A percentile compares a stretch with the other conserved stretches of the same genome.
These are phyloP conservation scores for Bipolaris victoriae DNA, from an alignment of 2,329 filamentous ascomycete species.

Conservation along the genomic window DNA sequence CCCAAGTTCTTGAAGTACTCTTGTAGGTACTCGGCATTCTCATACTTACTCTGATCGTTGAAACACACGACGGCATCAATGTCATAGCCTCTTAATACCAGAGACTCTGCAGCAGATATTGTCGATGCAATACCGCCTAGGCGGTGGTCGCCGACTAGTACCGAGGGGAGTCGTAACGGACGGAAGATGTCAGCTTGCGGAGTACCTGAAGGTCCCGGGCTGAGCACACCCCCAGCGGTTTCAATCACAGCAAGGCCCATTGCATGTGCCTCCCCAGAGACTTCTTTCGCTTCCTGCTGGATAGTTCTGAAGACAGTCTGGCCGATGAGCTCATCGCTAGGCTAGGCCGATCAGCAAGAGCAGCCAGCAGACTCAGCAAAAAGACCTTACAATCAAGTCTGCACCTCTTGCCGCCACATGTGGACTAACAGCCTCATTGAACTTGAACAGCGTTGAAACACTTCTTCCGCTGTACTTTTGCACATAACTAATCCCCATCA, in stretches of 20 bases:
- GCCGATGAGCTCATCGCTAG: slow-evolving; percentile 31
- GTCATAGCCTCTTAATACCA: slow-evolving; percentile 79
- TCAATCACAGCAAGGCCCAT: slow-evolving; percentile 67
- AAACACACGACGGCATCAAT: slow-evolving; percentile 74
- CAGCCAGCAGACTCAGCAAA: neutral
- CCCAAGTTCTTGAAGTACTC: slow-evolving; percentile 68
- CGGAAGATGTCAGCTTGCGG: slow-evolving; percentile 80
- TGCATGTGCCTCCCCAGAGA: slow-evolving; percentile 1
- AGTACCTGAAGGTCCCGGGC: slow-evolving; percentile 75
- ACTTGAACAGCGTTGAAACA: slow-evolving; percentile 71
- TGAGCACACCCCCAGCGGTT: slow-evolving; percentile 82
- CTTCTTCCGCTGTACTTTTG: slow-evolving; percentile 62
- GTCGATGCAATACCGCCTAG: slow-evolving; percentile 82
- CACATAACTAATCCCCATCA: slow-evolving; percentile 62
- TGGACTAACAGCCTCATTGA: slow-evolving; percentile 75
- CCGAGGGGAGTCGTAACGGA: slow-evolving; percentile 72
- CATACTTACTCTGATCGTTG: slow-evolving; percentile 64
- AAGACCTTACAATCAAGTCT: slow-evolving; percentile 25
- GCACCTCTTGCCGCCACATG: slow-evolving; percentile 68
- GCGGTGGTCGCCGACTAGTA: slow-evolving; percentile 76
- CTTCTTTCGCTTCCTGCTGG: slow-evolving; percentile 18
- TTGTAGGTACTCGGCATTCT: slow-evolving; percentile 70
- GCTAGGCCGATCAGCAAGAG: slow-evolving; percentile 24
- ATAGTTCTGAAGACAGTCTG: slow-evolving; percentile 22
- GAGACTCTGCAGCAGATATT: slow-evolving; percentile 79